Percentiles rank a stretch among this genome's conserved stretches.
These are phyloP conservation scores for Calonectria henricotiae DNA, from an alignment of 2,329 filamentous ascomycete genomes.

Conservation along the genomic window DNA sequence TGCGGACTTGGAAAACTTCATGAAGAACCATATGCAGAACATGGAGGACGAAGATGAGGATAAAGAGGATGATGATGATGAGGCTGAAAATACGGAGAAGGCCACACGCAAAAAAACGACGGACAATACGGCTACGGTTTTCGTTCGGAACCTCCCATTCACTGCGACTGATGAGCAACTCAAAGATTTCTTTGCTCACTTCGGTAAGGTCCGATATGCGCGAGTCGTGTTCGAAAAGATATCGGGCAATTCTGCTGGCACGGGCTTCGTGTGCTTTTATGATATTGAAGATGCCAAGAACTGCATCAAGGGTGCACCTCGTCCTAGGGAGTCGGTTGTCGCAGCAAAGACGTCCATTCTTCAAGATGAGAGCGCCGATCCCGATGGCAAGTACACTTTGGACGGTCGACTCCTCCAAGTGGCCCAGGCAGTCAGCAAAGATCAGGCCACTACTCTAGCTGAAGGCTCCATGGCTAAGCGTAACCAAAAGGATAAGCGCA, in stretches of 20 bases:
- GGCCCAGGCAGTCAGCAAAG: slow-evolving; percentile 86
- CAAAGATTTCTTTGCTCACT: slow-evolving; percentile 88
- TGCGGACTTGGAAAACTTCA: slow-evolving; percentile 69
- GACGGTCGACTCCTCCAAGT: slow-evolving; percentile 91
- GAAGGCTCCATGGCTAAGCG: slow-evolving; percentile 76
- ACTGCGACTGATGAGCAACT: slow-evolving; percentile 87
- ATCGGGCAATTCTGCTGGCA: slow-evolving; percentile 90
- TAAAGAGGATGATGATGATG: slow-evolving; percentile 65
- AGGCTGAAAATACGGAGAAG: slow-evolving; percentile 56
- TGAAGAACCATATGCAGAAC: slow-evolving; percentile 73
- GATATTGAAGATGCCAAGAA: slow-evolving; percentile 81
- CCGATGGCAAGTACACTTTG: slow-evolving; percentile 88
- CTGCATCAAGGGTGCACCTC: slow-evolving; percentile 85
- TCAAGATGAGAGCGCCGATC: slow-evolving; percentile 87
- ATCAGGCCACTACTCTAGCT: slow-evolving; percentile 83
- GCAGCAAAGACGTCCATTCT: slow-evolving; percentile 84
- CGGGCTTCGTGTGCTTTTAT: slow-evolving; percentile 95
- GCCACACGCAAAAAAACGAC: slow-evolving; percentile 51
- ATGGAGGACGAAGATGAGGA: slow-evolving; percentile 72
- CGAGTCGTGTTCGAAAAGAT: slow-evolving; percentile 90
- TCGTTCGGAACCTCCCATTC: slow-evolving; percentile 95
- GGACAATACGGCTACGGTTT: slow-evolving; percentile 84
- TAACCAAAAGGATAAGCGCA: slow-evolving; percentile 88
- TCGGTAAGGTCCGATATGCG: slow-evolving; percentile 92
- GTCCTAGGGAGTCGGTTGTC: slow-evolving; percentile 64